Evolutionary conservation across 805 yeast species (phyloP).

Genomic region (Candida jianshihensis): DNA sequence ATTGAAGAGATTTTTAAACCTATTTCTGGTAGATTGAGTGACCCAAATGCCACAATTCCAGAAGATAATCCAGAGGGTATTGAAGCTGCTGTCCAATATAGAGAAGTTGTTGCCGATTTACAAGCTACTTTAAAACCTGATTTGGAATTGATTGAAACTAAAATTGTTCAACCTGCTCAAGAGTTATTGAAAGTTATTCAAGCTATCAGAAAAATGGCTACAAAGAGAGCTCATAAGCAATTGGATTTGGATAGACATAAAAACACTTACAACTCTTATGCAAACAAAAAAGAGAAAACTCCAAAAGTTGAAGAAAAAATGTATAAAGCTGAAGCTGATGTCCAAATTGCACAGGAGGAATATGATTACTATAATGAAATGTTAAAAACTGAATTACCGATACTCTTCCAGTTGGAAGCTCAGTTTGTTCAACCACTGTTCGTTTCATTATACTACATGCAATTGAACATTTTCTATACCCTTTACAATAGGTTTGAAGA

Average conservation of each 20-base stretch:
- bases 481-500: constrained; percentile 88
- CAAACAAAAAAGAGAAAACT: constrained; percentile 74
- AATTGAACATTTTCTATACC: constrained; percentile 92
- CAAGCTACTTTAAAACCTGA: constrained; percentile 88
- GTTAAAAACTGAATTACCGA: constrained; percentile 85
- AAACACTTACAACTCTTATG: constrained; percentile 61
- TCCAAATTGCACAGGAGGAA: constrained; percentile 89
- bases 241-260: constrained; percentile 86
- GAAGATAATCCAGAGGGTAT: constrained; percentile 98
- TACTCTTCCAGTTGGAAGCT: constrained; percentile 80
- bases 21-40: constrained; percentile 85
- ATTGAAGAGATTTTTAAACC: constrained; percentile 96
- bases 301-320: constrained; percentile 87
- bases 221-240: constrained; percentile 93
- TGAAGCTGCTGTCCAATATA: constrained; percentile 86
- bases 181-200: constrained; percentile 79
- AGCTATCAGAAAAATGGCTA: constrained; percentile 84
- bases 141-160: constrained; percentile 81
- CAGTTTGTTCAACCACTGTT: constrained; percentile 91
- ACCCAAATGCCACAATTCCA: constrained; percentile 76
- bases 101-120: constrained; percentile 79
- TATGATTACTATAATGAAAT: constrained; percentile 93
- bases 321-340: constrained; percentile 84
- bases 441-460: constrained; percentile 95
- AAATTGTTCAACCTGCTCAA: constrained; percentile 87